These are phyloP conservation scores for Plenodomus biglobosus DNA, from an alignment of 2,329 filamentous ascomycete species.

Conservation along the genomic window DNA sequence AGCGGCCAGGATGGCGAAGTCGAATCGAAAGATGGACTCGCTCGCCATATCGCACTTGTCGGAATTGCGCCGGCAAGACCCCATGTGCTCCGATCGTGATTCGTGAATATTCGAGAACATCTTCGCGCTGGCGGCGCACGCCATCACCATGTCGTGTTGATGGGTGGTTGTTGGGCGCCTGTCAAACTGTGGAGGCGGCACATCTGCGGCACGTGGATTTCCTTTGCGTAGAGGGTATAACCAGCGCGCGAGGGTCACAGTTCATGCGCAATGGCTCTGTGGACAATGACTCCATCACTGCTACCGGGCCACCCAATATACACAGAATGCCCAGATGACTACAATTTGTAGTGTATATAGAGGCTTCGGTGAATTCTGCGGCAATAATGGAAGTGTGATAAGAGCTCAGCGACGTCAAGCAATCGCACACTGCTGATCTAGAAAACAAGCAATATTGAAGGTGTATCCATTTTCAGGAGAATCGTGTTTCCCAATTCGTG, in stretches of 20 bases:
- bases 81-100: constrained; percentile 11
- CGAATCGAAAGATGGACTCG: constrained; percentile 31
- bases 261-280: neutral
- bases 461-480: neutral
- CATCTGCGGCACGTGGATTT: neutral
- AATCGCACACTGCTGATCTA: neutral
- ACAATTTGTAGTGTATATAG: no score
- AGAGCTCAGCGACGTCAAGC: neutral
- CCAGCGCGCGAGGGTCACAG: neutral
- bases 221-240: neutral
- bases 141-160: neutral
- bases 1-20: constrained; percentile 17
- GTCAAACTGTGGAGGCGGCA: neutral
- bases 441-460: neutral
- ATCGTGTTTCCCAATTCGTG: neutral
- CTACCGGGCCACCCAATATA: no score
- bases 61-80: neutral
- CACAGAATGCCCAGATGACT: no score
- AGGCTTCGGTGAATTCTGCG: neutral
- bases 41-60: constrained; percentile 23
- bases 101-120: constrained; percentile 11
- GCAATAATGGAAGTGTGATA: neutral
- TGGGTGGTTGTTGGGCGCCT: neutral
- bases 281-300: neutral
- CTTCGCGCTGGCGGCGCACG: constrained; percentile 3